Evolutionary conservation across 768 basidiomycete genomes (phyloP).

Genomic region (Lactifluus piperatus): DNA sequence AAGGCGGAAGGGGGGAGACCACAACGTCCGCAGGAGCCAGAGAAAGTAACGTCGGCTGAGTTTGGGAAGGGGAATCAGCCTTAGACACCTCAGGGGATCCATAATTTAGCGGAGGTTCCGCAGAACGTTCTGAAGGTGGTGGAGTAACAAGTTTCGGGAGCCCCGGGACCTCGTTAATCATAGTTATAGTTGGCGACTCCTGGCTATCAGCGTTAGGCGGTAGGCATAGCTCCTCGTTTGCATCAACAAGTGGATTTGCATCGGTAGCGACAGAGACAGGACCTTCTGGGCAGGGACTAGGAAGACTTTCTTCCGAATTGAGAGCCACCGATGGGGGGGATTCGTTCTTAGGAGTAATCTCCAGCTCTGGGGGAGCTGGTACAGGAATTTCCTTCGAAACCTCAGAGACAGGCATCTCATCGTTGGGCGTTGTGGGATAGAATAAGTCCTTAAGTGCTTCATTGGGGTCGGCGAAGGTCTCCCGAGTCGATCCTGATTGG

Average conservation of each 20-base stretch:
- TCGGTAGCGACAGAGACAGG: neutral
- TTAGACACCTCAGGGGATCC: neutral
- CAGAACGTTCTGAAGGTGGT: neutral
- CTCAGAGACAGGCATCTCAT: neutral
- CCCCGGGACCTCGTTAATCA: neutral
- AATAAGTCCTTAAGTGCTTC: neutral
- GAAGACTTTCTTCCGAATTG: neutral
- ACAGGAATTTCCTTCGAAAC: neutral
- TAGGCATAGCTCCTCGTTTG: neutral
- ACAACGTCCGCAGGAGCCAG: neutral
- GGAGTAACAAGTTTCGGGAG: slow-evolving; percentile 1
- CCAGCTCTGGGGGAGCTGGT: no score
- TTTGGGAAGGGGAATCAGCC: neutral
- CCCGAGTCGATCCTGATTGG: neutral
- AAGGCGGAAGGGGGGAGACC: neutral
- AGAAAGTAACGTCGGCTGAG: neutral
- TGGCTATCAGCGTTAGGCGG: neutral
- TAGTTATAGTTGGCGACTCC: neutral
- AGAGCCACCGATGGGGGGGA: neutral
- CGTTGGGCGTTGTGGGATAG: neutral
- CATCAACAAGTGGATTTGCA: neutral
- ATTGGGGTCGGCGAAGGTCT: neutral
- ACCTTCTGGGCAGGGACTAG: neutral
- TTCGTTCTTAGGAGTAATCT: neutral
- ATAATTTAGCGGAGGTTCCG: neutral